Evolutionary conservation across 331 rosid species (phyloP).

Genomic region (Rosa hybrid): DNA sequence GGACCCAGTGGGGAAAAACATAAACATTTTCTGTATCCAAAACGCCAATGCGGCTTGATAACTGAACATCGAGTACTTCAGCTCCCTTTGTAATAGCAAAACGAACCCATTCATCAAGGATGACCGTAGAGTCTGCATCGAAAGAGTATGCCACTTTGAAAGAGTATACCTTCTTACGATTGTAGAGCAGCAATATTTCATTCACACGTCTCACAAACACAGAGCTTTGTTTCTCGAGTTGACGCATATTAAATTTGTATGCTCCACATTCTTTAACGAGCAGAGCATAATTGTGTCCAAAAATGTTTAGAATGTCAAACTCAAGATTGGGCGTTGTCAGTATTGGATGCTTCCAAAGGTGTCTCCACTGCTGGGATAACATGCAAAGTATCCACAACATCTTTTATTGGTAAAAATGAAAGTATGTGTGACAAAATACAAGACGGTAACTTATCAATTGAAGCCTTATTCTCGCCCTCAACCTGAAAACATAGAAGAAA

Average conservation of each 20-base stretch:
- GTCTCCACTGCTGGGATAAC: background rate
- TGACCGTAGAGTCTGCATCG: background rate
- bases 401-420: background rate
- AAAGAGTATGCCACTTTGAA: constrained; percentile 1
- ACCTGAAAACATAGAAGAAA: background rate
- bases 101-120: background rate
- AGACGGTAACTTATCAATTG: background rate
- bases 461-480: background rate
- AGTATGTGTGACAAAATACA: background rate
- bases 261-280: background rate
- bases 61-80: background rate
- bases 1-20: background rate
- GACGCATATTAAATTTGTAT: background rate
- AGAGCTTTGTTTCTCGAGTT: background rate
- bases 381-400: background rate
- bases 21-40: background rate
- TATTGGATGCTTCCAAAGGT: background rate
- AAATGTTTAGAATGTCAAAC: background rate
- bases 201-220: background rate
- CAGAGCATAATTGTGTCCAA: background rate
- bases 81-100: constrained; percentile 5
- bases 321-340: background rate
- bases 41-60: background rate
- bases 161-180: background rate
- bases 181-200: background rate